Base-by-base conservation (phyloP, 2,329 filamentous ascomycete genomes). In the Drechslera avenae region DNA sequence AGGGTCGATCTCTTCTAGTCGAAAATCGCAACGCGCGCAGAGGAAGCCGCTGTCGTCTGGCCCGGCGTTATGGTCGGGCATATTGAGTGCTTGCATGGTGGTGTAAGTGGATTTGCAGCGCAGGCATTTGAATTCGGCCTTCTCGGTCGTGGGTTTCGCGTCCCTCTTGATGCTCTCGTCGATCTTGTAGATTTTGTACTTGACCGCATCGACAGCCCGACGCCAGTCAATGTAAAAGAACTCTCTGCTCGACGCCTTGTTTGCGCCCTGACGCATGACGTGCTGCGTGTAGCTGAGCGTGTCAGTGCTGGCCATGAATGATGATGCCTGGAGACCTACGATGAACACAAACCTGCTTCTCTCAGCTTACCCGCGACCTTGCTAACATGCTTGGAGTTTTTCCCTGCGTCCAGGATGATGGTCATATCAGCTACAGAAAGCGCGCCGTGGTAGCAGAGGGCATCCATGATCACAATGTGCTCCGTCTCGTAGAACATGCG, bases 201-300 rank as follows among this genome's bases (percentile, higher is more conserved):
- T 99, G 76, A 96, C 95, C 40, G 90, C 91, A 75, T 99, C 94
- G 67, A 99, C 91, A 30, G 93, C 91, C 50, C 90, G 89, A 52
- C 94, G 90, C 68, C 95, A 95, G 72, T 97, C 92, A 71, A 99
- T 93, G 75, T 90, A 99, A 78, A 96, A 99, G 81, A 96, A 99
- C 56, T 93, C 96, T 65, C 90, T 85, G 69, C 88, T 91, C 60
- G 89, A 87, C 4, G 90, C 88, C 44, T 91, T 87, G 50, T 89
- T 87, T 52, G 91, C 89, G 43, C 90, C 90, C 68, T 92, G 89
- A 60, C 87, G 86, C 47, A 89, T 78, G 71, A 96, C 91, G 41
- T 86, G 84, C 54, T 91, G 86, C 26, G 86, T 86, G 72, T 87
- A 86, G 65, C 83, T 90, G 52, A 17, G 36, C 18, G 21, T 40